Evolutionary conservation across 2,329 filamentous ascomycete genomes (phyloP), one percentile per base, ranked within the genome.

Genomic region (Aspergillus luchuensis): DNA sequence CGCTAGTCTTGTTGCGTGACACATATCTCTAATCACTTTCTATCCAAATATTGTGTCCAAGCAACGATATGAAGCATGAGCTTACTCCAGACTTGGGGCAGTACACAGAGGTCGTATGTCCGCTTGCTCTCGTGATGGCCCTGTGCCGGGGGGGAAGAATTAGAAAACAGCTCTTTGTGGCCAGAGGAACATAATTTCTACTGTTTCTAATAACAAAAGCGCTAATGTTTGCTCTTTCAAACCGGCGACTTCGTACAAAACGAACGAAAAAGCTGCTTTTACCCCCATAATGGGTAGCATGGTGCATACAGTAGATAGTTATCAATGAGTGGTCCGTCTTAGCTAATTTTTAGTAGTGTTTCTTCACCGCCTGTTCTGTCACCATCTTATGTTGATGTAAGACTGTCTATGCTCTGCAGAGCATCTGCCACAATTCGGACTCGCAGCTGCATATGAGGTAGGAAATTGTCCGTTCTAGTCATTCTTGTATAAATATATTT

Each of bases 321-420:
- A 30, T 30, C 28, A 3, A 13, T 13, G 11, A 33, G 11, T 36
- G 33, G 33, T 13, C 33, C 11, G 33, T 13, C 33, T 13, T 45
- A 45, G 10, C 19, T 45, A 45, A 45, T 45, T 19, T 6, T 19
- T 23, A 45, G 41, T 23, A 45, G 41, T 52, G 39, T 13, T 58
- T 30, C 33, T 36, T 57, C 55, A 57, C 59, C 54, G 41, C 58
- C 54, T 59, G 48, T 55, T 65, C 52, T 23, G 41, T 23, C 41
- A 11, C 41, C 41, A 45, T 23, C 10, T 45, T 43, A 7, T 45
- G 41, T 45, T 21, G 15, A 21, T 45, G 41, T 30, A 13, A 36
- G 33, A 45, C 17, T 10, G 41, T 45, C 21, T 21, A 45, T 45
- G 19, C 19, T 21, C 10, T 45, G 41, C 41, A 45, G 41, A 45